These are phyloP conservation scores for Penicillium sp. DNA, from an alignment of 2,329 filamentous ascomycete species.

Conservation along the genomic window DNA sequence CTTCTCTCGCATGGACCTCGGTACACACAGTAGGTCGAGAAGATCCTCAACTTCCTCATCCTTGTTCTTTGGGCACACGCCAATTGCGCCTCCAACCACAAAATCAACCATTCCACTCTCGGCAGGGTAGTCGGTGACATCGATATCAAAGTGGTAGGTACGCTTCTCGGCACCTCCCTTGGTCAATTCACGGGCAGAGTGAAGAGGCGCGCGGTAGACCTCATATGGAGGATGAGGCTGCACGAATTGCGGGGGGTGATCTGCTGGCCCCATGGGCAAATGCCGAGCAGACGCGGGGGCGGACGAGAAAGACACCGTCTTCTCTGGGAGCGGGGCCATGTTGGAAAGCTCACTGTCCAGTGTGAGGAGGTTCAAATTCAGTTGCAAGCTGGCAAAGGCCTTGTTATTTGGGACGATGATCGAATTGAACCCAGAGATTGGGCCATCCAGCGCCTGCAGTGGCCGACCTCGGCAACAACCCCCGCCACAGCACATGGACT, in stretches of 20 bases:
- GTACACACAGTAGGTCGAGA: slow-evolving; percentile 77
- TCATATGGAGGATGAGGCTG: slow-evolving; percentile 93
- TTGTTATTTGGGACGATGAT: slow-evolving; percentile 66
- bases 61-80: slow-evolving; percentile 86
- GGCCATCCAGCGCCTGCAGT: slow-evolving; percentile 47
- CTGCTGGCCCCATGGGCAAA: slow-evolving; percentile 38
- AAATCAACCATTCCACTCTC: slow-evolving; percentile 83
- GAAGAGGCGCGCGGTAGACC: slow-evolving; percentile 86
- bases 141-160: slow-evolving; percentile 95
- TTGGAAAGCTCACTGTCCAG: slow-evolving; percentile 69
- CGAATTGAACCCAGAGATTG: slow-evolving; percentile 46
- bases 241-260: slow-evolving; percentile 82
- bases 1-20: slow-evolving; percentile 80
- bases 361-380: slow-evolving; percentile 75
- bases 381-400: slow-evolving; percentile 75
- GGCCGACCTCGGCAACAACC: slow-evolving; percentile 64
- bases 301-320: slow-evolving; percentile 66
- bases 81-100: slow-evolving; percentile 94
- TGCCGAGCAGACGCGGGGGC: slow-evolving; percentile 37
- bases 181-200: slow-evolving; percentile 83
- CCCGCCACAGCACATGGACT: slow-evolving; percentile 65
- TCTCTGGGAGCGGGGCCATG: slow-evolving; percentile 70
- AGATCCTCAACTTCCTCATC: slow-evolving; percentile 75
- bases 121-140: slow-evolving; percentile 89
- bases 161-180: slow-evolving; percentile 88